Conservation (phyloP, 148 eudicot species). For the Chenopodium quinoa region DNA sequence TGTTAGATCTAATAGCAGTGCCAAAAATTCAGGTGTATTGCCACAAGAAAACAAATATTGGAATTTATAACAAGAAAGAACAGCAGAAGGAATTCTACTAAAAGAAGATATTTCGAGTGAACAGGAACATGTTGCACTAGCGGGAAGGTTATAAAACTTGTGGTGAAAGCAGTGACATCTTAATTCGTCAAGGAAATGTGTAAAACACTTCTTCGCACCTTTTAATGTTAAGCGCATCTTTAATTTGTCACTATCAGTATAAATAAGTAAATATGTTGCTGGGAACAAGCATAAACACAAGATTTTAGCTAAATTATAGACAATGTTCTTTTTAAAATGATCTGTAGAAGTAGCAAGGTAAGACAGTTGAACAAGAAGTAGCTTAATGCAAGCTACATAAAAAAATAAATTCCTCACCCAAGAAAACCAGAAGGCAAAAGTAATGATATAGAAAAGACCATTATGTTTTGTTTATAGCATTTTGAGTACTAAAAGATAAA, state of each 20-base stretch:
- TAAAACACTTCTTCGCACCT: constrained; percentile 8
- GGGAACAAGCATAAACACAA: not conserved
- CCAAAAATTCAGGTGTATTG: not conserved
- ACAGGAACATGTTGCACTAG: not conserved
- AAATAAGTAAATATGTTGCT: not conserved
- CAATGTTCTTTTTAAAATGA: not conserved
- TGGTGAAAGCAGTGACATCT: constrained; percentile 1
- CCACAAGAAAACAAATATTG: not conserved
- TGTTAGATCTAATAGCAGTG: not conserved
- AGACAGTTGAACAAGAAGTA: not conserved
- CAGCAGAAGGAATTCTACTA: not conserved
- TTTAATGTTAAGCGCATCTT: not conserved
- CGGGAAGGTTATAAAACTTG: too few relatives aligned
- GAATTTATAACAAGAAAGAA: not conserved
- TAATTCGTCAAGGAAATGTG: not conserved
- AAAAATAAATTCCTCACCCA: not conserved
- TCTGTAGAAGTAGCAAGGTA: not conserved
- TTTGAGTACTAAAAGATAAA: constrained; percentile 2
- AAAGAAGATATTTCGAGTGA: not conserved
- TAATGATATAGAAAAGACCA: not conserved
- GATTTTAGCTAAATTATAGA: not conserved
- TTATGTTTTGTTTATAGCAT: not conserved
- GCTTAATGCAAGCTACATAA: not conserved
- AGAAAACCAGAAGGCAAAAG: not conserved
- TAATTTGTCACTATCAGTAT: not conserved